phyloP scores from a whole-genome alignment of 176 grass and related monocot species.

The Cenchrus purpureus region DNA sequence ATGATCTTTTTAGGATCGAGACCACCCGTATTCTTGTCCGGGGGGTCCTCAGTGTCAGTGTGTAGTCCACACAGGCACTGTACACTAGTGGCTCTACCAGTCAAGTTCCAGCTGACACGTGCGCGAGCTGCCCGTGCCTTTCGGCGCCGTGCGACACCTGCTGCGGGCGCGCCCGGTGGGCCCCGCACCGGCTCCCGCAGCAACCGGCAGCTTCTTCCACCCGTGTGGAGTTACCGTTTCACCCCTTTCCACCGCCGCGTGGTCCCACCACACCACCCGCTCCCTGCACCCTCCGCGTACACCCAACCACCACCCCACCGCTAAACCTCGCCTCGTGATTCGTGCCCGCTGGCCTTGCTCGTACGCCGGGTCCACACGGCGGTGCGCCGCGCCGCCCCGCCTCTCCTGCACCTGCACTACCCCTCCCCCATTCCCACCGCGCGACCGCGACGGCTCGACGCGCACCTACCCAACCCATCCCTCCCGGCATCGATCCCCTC shows the following conservation, averaged over 20 bases:
- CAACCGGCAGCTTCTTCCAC: slow-evolving; percentile 28
- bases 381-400: not conserved
- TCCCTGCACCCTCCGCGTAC: not conserved
- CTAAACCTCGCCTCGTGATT: not conserved
- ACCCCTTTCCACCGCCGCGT: slow-evolving; percentile 12
- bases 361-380: slow-evolving; percentile 1
- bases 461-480: not conserved
- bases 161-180: not conserved
- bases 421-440: too few relatives aligned
- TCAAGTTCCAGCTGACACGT: too few relatives aligned
- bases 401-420: not conserved
- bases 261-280: not conserved
- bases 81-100: too few relatives aligned
- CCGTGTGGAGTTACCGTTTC: not conserved
- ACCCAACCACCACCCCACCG: fast-evolving
- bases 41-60: too few relatives aligned
- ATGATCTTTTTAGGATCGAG: too few relatives aligned
- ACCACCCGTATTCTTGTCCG: too few relatives aligned
- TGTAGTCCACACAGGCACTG: too few relatives aligned
- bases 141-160: not conserved
- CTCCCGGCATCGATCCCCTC: not conserved
- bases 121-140: too few relatives aligned
- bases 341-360: not conserved
- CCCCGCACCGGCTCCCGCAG: not conserved
- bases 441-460: not conserved